These are phyloP conservation scores for Ceriops tagal DNA, from an alignment of 345 rosid genomes.

Conservation along the genomic window DNA sequence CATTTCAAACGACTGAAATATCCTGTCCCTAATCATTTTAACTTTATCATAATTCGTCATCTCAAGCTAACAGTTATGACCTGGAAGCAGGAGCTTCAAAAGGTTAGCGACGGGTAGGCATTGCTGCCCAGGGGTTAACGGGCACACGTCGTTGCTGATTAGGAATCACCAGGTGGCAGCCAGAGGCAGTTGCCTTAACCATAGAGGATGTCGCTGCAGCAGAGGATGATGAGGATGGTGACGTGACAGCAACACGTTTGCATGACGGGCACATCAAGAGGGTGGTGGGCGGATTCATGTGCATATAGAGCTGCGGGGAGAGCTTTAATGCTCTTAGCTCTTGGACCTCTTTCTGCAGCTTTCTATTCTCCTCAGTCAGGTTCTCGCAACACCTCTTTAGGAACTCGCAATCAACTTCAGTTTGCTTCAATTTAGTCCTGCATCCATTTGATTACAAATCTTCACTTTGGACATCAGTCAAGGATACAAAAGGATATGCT, in stretches of 20 bases:
- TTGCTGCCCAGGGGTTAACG: slow-evolving; percentile 49
- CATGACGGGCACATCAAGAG: slow-evolving; percentile 91
- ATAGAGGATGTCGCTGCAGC: slow-evolving; percentile 22
- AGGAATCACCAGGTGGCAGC: slow-evolving; percentile 18
- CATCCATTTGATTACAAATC: neutral
- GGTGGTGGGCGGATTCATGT: slow-evolving; percentile 85
- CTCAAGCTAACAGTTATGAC: slow-evolving; percentile 3
- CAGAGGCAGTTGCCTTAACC: slow-evolving; percentile 9
- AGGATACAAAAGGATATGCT: too few relatives aligned
- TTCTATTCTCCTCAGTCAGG: slow-evolving; percentile 66
- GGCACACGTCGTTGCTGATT: slow-evolving; percentile 27
- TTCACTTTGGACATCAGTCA: too few relatives aligned
- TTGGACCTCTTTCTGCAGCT: slow-evolving; percentile 79
- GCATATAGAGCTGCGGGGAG: slow-evolving; percentile 80
- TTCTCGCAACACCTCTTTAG: slow-evolving; percentile 73
- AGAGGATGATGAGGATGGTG: slow-evolving; percentile 27
- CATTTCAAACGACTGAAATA: too few relatives aligned
- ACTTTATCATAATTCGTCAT: neutral
- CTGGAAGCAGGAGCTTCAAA: slow-evolving; percentile 29
- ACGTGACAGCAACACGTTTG: slow-evolving; percentile 56
- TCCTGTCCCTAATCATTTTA: too few relatives aligned
- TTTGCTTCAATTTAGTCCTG: slow-evolving; percentile 90
- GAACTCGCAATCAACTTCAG: slow-evolving; percentile 86
- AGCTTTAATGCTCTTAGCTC: slow-evolving; percentile 82
- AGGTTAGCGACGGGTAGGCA: slow-evolving; percentile 33